Conservation (phyloP, 208 protist genomes). For the Leptomonas pyrrhocoris region DNA sequence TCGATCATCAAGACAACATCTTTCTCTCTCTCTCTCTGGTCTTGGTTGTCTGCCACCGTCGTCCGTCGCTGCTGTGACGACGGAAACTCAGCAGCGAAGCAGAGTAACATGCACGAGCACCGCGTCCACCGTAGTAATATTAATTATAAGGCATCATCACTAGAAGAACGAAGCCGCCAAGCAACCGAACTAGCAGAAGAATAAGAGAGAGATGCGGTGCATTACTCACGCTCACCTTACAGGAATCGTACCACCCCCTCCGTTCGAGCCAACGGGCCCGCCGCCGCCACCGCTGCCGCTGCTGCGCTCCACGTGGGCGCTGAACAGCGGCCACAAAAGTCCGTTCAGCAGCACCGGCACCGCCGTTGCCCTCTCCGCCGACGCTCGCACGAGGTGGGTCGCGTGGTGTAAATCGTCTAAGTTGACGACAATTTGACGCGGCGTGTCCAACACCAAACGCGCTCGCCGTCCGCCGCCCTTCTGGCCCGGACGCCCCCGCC, state of each 20-base stretch:
- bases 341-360: slow-evolving; percentile 44
- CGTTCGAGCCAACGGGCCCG: background rate
- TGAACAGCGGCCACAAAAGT: slow-evolving; percentile 50
- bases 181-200: background rate
- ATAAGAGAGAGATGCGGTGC: background rate
- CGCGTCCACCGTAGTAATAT: too few relatives aligned
- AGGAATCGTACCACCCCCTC: background rate
- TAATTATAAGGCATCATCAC: too few relatives aligned
- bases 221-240: background rate
- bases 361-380: slow-evolving; percentile 13
- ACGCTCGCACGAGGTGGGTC: slow-evolving; percentile 44
- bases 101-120: too few relatives aligned
- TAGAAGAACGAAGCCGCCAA: background rate
- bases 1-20: too few relatives aligned
- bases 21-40: too few relatives aligned
- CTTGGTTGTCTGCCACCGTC: too few relatives aligned
- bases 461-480: background rate
- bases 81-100: too few relatives aligned
- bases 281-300: too few relatives aligned
- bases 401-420: slow-evolving; percentile 44
- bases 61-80: too few relatives aligned
- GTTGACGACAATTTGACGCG: slow-evolving; percentile 42
- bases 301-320: background rate
- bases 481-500: background rate
- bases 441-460: background rate